Evolutionary conservation across 2,329 filamentous ascomycete genomes (phyloP).

Genomic region (Orbilia brochopaga): DNA sequence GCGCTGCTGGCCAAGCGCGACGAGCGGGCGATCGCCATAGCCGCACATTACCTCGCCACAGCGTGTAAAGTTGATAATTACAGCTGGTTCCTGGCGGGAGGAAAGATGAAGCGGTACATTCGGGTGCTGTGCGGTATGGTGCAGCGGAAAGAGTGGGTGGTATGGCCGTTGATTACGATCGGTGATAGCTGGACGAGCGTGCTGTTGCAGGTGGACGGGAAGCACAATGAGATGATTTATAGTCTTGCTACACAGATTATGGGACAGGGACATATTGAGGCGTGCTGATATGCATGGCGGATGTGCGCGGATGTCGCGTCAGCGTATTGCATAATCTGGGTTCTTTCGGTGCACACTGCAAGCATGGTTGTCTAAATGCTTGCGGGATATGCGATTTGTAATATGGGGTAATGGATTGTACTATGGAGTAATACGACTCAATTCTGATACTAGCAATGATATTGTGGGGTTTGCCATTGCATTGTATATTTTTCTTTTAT

Average conservation of each 20-base stretch:
- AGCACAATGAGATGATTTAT: slow-evolving; percentile 25
- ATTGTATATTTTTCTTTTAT: too few species aligned
- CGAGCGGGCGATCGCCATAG: slow-evolving; percentile 44
- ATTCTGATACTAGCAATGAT: too few species aligned
- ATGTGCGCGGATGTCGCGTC: too few species aligned
- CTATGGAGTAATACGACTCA: too few species aligned
- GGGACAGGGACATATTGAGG: neutral
- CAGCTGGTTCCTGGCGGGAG: slow-evolving; percentile 46
- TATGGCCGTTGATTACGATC: slow-evolving; percentile 50
- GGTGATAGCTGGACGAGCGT: slow-evolving; percentile 49
- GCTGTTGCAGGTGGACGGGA: slow-evolving; percentile 42
- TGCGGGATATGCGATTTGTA: neutral
- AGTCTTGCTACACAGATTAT: slow-evolving; percentile 31
- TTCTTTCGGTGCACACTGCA: too few species aligned
- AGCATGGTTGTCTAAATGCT: too few species aligned
- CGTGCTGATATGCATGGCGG: slow-evolving; percentile 2
- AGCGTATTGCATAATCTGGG: too few species aligned
- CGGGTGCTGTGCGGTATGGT: slow-evolving; percentile 48
- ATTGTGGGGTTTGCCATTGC: too few species aligned
- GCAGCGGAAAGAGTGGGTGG: slow-evolving; percentile 42
- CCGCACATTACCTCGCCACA: slow-evolving; percentile 46
- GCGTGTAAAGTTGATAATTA: slow-evolving; percentile 50
- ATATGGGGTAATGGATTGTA: too few species aligned
- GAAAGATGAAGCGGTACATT: slow-evolving; percentile 48
- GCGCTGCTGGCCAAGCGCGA: slow-evolving; percentile 28